Evolutionary conservation across 177 flowering plant genomes (phyloP).

Genomic region (Vitis hybrid): DNA sequence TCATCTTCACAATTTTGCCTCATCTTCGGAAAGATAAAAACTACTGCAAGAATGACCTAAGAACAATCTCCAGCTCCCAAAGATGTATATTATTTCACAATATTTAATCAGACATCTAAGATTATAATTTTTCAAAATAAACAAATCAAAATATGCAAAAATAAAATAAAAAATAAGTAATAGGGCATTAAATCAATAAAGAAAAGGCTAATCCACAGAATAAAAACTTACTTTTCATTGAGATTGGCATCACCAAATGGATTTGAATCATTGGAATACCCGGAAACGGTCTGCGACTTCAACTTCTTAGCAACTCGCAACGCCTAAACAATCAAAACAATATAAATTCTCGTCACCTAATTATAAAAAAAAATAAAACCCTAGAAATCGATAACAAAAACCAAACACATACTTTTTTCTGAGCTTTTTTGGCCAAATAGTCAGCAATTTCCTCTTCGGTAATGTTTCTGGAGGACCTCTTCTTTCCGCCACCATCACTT

Average conservation of each 20-base stretch:
- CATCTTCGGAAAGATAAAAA: no score
- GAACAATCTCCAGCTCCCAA: no score
- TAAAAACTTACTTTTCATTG: conserved; percentile 64
- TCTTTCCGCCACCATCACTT: conserved; percentile 26
- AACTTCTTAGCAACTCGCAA: conserved; percentile 72
- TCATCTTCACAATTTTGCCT: no score
- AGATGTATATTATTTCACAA: no score
- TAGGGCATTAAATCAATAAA: no score
- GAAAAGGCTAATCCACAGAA: not conserved
- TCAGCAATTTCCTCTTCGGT: conserved; percentile 76
- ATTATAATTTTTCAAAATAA: not conserved
- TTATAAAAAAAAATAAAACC: not conserved
- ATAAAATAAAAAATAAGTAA: not conserved
- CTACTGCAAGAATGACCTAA: no score
- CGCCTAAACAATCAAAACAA: conserved; percentile 43
- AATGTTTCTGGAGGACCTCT: conserved; percentile 36
- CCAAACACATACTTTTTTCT: conserved; percentile 56
- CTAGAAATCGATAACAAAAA: not conserved
- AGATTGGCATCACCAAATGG: conserved; percentile 95
- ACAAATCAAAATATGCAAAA: not conserved
- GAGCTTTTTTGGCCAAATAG: conserved; percentile 78
- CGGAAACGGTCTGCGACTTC: conserved; percentile 72
- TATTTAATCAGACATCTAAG: no score
- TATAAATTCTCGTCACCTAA: not conserved
- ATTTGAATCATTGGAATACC: conserved; percentile 90